Evolutionary conservation across 352 stramenopile species (phyloP).

Genomic region (Hyaloperonospora brassicae): DNA sequence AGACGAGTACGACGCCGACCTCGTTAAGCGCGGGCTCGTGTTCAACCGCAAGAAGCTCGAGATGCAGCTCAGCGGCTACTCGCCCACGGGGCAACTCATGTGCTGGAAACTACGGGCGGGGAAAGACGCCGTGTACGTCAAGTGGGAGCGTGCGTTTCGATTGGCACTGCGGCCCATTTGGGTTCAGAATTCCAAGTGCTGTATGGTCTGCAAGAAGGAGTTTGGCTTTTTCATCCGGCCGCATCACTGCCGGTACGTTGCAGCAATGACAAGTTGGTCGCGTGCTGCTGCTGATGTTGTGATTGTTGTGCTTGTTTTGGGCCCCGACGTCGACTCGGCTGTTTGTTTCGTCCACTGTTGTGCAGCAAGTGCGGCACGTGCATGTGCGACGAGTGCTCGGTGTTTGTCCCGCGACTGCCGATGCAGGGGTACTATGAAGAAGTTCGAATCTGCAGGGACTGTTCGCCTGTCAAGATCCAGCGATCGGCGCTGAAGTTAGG

Average conservation of each 20-base stretch:
- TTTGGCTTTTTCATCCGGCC: conserved; percentile 70
- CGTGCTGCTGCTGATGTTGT: background rate
- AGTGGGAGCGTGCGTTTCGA: conserved; percentile 77
- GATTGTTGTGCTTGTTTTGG: conserved; percentile 2
- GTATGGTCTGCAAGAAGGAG: conserved; percentile 65
- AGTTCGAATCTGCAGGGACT: conserved; percentile 79
- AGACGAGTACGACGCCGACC: conserved; percentile 61
- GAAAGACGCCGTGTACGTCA: conserved; percentile 62
- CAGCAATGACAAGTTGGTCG: conserved; percentile 10
- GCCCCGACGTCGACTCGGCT: background rate
- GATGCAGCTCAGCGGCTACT: conserved; percentile 78
- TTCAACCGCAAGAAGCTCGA: conserved; percentile 80
- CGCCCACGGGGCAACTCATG: conserved; percentile 64
- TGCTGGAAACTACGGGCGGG: conserved; percentile 70
- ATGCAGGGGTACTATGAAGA: conserved; percentile 81
- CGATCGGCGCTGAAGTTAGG: conserved; percentile 53
- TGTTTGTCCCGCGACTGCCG: conserved; percentile 61
- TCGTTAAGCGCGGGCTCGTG: conserved; percentile 58
- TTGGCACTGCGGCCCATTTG: conserved; percentile 70
- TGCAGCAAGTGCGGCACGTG: conserved; percentile 71
- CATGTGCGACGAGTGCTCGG: conserved; percentile 80
- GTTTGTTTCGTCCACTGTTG: background rate
- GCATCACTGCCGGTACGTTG: conserved; percentile 64
- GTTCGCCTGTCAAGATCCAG: conserved; percentile 64
- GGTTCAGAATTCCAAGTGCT: conserved; percentile 67